These are phyloP conservation scores for Curvularia hawaiiensis DNA, from an alignment of 2,329 filamentous ascomycete species.

Conservation along the genomic window DNA sequence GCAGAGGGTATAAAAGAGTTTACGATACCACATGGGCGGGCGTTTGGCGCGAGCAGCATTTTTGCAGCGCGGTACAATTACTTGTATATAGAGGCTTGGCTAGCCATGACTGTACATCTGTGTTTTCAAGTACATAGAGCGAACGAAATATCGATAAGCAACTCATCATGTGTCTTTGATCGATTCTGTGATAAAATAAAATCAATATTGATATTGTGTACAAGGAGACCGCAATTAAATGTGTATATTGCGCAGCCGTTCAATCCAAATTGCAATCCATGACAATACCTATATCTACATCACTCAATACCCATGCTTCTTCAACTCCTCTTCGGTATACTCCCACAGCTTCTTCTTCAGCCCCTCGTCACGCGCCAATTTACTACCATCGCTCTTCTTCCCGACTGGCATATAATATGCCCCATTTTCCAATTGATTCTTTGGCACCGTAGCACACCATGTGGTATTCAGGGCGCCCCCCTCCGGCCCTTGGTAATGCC, in stretches of 20 bases:
- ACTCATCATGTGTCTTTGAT: neutral
- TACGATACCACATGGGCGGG: constrained; percentile 8
- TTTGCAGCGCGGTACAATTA: constrained; percentile 3
- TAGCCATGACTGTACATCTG: neutral
- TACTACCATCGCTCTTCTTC: constrained; percentile 27
- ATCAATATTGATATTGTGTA: neutral
- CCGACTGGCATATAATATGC: constrained; percentile 50
- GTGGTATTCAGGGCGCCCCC: constrained; percentile 51
- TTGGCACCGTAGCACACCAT: constrained; percentile 48
- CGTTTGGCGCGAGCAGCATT: constrained; percentile 7
- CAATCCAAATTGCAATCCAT: neutral
- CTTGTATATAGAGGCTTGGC: constrained; percentile 1
- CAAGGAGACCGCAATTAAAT: neutral
- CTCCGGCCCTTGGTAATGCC: constrained; percentile 33
- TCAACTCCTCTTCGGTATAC: constrained; percentile 45
- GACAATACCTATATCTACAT: neutral
- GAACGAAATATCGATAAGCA: neutral
- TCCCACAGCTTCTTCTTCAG: constrained; percentile 47
- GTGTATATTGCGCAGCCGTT: no score
- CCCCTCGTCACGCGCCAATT: constrained; percentile 34
- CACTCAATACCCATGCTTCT: constrained; percentile 38
- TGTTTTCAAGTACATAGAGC: neutral
- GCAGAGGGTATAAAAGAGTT: neutral
- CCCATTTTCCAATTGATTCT: constrained; percentile 47
- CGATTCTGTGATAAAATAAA: no score